phyloP scores from a whole-genome alignment of 179 eudicot species.

The Patellifolia procumbens region DNA sequence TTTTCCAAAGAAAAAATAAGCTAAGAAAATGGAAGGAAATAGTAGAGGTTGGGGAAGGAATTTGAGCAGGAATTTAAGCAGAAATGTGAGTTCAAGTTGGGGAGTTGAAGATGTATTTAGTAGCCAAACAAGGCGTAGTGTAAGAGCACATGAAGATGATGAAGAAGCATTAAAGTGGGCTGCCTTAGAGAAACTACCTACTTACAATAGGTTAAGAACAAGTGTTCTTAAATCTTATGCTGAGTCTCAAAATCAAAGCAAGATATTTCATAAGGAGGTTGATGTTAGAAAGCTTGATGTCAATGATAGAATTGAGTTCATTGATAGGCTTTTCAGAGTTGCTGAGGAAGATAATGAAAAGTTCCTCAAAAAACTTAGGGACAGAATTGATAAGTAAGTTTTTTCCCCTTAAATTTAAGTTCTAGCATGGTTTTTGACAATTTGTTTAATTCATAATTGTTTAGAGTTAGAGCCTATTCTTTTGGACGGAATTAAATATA shows the following conservation, averaged over 20 bases:
- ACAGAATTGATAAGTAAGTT: conserved; percentile 46
- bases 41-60: conserved; percentile 37
- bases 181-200: conserved; percentile 49
- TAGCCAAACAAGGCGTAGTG: conserved; percentile 31
- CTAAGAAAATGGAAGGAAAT: conserved; percentile 5
- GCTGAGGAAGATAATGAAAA: conserved; percentile 53
- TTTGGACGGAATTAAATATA: too few species aligned
- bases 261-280: conserved; percentile 34
- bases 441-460: too few species aligned
- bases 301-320: conserved; percentile 37
- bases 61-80: conserved; percentile 29
- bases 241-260: conserved; percentile 24
- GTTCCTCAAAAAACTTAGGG: conserved; percentile 45
- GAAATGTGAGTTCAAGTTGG: conserved; percentile 30
- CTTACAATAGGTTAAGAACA: conserved; percentile 45
- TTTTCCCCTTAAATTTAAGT: background rate
- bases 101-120: conserved; percentile 39
- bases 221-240: conserved; percentile 39
- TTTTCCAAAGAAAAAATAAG: background rate
- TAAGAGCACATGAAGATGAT: conserved; percentile 42
- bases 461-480: too few species aligned
- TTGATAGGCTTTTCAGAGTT: conserved; percentile 46
- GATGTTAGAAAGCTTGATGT: conserved; percentile 49
- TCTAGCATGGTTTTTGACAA: too few species aligned
- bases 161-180: conserved; percentile 58